Base-by-base conservation (phyloP, 495 filamentous ascomycete species). In the Umbilicaria muhlenbergii region DNA sequence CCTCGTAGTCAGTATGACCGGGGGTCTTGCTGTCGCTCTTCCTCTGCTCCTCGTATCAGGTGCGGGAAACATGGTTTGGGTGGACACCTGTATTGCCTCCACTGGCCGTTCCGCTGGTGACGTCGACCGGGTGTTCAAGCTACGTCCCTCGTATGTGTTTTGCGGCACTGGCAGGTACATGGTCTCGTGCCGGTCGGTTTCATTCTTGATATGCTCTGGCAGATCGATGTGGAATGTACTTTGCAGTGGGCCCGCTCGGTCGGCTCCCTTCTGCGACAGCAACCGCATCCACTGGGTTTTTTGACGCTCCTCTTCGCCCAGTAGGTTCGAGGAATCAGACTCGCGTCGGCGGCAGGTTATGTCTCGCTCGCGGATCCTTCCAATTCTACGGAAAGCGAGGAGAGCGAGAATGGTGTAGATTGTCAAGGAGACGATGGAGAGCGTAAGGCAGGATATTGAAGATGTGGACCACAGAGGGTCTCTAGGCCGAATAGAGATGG, bases 281-380 rank as follows among this genome's bases (percentile, higher is more conserved):
- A 56, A 43, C 5, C 50, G 47, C 13, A 51, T 35, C 5, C 52
- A 36, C 15, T 56, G 53, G 31, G 52, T 50, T 12, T 51, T 47
- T 38, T 56, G 53, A 32, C 40, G 38, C 35, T 56, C 53, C 35
- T 48, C 48, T 46, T 56, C 53, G 3, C 47, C 47, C 40, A 56
- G 42, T 11, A 53, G 49, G 35, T 36, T 36, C 12, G 47, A 41
- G 12, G 44, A 21, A 14, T 44, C 44, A 13, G 47, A 44, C 16
- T 41, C 39, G 18, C 48, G 41, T 33, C 50, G 43, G 34, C 48
- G 50, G 6, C 8, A 28, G 44, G 53, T 47, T 11, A 39, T 48
- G 39, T 56, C 53, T 11, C 53, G 48, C 21, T 40, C 32, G 32
- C 44, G 42, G n/a, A 53, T 48, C 8, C 50, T 46, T 33, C 48